These are phyloP conservation scores for Nemania sp. DNA, from an alignment of 2,329 filamentous ascomycete species.

Conservation along the genomic window DNA sequence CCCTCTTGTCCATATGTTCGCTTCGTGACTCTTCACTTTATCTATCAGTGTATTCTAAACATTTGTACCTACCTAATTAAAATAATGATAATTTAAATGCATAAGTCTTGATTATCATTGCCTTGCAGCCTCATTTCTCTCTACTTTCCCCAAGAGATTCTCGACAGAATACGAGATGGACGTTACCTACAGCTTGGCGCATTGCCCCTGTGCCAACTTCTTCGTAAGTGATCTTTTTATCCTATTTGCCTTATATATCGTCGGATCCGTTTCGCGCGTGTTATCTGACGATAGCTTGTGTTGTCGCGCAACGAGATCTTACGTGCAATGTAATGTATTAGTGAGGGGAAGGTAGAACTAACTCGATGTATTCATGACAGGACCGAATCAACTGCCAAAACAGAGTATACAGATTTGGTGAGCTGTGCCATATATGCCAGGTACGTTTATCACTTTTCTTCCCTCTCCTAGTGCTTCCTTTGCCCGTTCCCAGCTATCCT, in stretches of 20 bases:
- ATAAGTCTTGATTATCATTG: too few species aligned
- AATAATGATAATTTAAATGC: too few species aligned
- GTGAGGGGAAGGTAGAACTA: too few species aligned
- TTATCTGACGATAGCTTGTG: not conserved
- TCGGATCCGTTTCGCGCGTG: not conserved
- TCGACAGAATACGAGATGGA: not conserved
- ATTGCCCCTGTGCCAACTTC: slow-evolving; percentile 50
- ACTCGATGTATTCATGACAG: slow-evolving; percentile 31
- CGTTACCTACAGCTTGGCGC: slow-evolving; percentile 31
- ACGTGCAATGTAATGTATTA: not conserved
- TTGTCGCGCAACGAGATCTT: not conserved
- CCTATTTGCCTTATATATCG: slow-evolving; percentile 1
- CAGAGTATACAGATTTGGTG: slow-evolving; percentile 48
- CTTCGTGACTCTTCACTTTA: too few species aligned
- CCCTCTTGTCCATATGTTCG: too few species aligned
- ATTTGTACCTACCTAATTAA: too few species aligned
- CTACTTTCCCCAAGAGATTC: too few species aligned
- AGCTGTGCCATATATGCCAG: slow-evolving; percentile 46
- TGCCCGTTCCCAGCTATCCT: too few species aligned
- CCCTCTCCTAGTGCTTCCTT: too few species aligned
- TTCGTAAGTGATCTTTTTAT: slow-evolving; percentile 42
- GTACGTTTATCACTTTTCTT: slow-evolving; percentile 36
- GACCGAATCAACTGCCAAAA: slow-evolving; percentile 48
- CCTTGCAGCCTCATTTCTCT: too few species aligned
- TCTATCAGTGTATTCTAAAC: too few species aligned